Conservation (phyloP, 768 basidiomycete species). For the Podaxis sp. region DNA sequence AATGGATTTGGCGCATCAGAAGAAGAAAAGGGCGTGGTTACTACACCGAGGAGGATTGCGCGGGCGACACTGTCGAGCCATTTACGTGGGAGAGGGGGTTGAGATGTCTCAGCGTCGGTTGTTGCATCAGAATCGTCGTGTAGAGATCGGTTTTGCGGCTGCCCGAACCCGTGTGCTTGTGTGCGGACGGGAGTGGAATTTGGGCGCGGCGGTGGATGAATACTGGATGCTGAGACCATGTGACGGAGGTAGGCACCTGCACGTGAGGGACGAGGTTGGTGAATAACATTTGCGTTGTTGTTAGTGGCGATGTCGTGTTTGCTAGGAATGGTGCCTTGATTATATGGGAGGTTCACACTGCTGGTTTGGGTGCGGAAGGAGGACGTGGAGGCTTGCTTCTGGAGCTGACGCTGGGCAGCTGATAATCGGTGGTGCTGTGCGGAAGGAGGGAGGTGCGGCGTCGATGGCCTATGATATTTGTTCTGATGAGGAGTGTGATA, state of each 20-base stretch:
- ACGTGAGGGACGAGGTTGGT: constrained; percentile 44
- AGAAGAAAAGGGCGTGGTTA: constrained; percentile 10
- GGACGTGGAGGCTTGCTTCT: constrained; percentile 4
- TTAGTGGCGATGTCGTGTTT: constrained; percentile 20
- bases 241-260: constrained; percentile 72
- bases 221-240: constrained; percentile 58
- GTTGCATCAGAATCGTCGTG: constrained; percentile 24
- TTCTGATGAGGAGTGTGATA: neutral
- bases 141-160: constrained; percentile 27
- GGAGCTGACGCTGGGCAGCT: constrained; percentile 4
- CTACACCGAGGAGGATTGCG: constrained; percentile 56
- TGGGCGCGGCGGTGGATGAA: constrained; percentile 31
- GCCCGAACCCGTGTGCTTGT: neutral
- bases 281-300: constrained; percentile 26
- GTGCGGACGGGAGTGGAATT: constrained; percentile 27
- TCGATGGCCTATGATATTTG: neutral
- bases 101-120: constrained; percentile 16
- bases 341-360: neutral
- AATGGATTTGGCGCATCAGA: neutral
- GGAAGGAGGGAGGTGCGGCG: neutral
- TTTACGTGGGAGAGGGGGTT: constrained; percentile 61
- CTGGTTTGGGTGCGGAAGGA: constrained; percentile 2
- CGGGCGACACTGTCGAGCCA: constrained; percentile 73
- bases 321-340: neutral
- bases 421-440: neutral